A percentile compares a stretch with the other conserved stretches of the same genome.
These are phyloP conservation scores for Candida berthetii DNA, from an alignment of 805 yeast genomes.

Conservation along the genomic window DNA sequence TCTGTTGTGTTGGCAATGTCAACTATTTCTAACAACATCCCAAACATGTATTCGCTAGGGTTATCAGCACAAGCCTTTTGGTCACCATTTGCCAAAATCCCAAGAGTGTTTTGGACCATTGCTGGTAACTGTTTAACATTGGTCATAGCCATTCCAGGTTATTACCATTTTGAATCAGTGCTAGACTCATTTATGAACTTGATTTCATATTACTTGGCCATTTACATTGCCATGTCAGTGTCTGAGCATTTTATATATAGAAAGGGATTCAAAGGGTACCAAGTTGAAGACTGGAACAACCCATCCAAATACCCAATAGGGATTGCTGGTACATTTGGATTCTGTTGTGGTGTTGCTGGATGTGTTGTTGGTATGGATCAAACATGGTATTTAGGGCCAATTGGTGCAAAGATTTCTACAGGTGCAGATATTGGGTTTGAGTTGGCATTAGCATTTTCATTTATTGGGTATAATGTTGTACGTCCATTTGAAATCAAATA, in stretches of 20 bases:
- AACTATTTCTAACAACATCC: conserved; percentile 86
- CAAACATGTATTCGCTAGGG: conserved; percentile 89
- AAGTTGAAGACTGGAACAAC: conserved; percentile 56
- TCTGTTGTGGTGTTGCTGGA: conserved; percentile 82
- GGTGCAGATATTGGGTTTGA: conserved; percentile 91
- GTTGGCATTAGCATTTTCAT: conserved; percentile 61
- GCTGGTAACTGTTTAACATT: conserved; percentile 69
- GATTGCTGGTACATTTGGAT: conserved; percentile 70
- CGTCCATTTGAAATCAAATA: conserved; percentile 68
- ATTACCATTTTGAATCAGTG: conserved; percentile 63
- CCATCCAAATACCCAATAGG: conserved; percentile 64
- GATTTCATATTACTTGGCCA: conserved; percentile 86
- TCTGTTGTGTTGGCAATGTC: conserved; percentile 83
- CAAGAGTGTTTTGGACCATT: conserved; percentile 80
- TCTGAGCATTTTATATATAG: conserved; percentile 82
- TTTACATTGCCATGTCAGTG: conserved; percentile 69
- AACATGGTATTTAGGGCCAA: conserved; percentile 76
- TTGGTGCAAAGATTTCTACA: conserved; percentile 43
- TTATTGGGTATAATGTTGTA: conserved; percentile 47
- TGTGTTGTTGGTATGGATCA: conserved; percentile 85
- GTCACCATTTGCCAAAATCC: conserved; percentile 67
- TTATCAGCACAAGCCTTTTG: conserved; percentile 82
- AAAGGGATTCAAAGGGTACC: conserved; percentile 54
- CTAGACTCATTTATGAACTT: conserved; percentile 87
- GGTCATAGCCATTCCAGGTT: conserved; percentile 87